Base-by-base conservation (phyloP, 2,329 filamentous ascomycete genomes). In the Colletotrichum sp. region DNA sequence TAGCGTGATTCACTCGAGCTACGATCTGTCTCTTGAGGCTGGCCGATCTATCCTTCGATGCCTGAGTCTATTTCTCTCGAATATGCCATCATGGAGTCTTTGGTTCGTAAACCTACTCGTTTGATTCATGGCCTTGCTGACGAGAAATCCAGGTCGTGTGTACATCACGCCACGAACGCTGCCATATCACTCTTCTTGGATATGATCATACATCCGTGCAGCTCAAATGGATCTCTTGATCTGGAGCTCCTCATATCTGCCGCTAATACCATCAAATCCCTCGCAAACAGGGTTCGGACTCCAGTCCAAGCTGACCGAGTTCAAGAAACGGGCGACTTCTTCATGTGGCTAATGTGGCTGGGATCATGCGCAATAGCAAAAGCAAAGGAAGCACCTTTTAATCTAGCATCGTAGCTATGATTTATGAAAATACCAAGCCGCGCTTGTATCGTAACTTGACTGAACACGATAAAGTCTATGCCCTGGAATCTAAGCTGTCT, bases 21-120 rank as follows among this genome's bases (percentile, higher is more conserved):
- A 77, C 18, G 78, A 79, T 26, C 66, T 80, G 7, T 78, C 78
- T 4, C 34, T 80, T 13, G 79, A 80, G 64, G 79, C 79, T 6
- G 71, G 78, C 8, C 75, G 78, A 13, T 79, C 79, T 13, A 78
- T 77, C 2, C 71, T 80, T n/a, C 58, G 36, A 7, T 52, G 43
- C 2, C 10, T 52, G 10, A 52, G 43, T 21, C 3, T 52, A 4
- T 21, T 18, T 76, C 72, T 30, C 55, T 80, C 2, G 24, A 61
- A 13, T 38, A 64, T 28, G 70, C 73, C 8, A 56, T 26, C 2
- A n/a, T 36, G 7, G 66, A 32, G 21, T 15, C 32, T 71, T 7
- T 66, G 71, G 71, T 71, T 21, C 12, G 32, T 13, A 2, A 34
- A 34, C 12, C 12, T 34, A 2, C 2, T 34, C 32, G 32, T 34